Conservation (phyloP, 2,329 filamentous ascomycete species). For the Phymatotrichopsis omnivora region DNA sequence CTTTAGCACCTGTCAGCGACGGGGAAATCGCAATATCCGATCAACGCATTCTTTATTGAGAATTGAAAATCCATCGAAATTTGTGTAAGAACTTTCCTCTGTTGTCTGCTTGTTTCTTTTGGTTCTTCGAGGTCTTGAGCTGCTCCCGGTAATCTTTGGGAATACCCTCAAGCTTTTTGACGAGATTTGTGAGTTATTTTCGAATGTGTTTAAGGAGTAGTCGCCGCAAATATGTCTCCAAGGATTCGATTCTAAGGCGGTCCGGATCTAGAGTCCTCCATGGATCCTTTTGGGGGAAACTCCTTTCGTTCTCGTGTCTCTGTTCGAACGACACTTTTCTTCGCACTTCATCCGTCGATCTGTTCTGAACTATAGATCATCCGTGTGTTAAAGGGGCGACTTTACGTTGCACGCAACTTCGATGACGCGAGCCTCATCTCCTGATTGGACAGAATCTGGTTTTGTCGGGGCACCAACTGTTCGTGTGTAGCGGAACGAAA, state of each 20-base stretch:
- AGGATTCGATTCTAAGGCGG: conserved; percentile 37
- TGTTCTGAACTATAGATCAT: conserved; percentile 30
- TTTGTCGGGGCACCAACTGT: conserved; percentile 32
- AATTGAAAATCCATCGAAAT: conserved; percentile 37
- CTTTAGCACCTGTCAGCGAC: no score
- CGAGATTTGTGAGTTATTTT: conserved; percentile 41
- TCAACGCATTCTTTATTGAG: conserved; percentile 34
- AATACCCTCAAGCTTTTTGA: conserved; percentile 36
- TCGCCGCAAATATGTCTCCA: conserved; percentile 37
- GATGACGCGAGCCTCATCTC: conserved; percentile 27
- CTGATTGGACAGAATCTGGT: conserved; percentile 29
- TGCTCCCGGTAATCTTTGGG: conserved; percentile 31
- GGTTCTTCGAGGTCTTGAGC: conserved; percentile 35
- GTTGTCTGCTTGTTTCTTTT: conserved; percentile 34
- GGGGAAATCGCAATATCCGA: conserved; percentile 36
- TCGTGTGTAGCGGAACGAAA: conserved; percentile 28
- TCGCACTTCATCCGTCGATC: conserved; percentile 29
- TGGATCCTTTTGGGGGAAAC: conserved; percentile 28
- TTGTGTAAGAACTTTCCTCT: conserved; percentile 35
- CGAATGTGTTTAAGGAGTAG: conserved; percentile 38
- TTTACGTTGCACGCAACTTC: conserved; percentile 22
- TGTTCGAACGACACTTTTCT: conserved; percentile 22
- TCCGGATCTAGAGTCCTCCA: conserved; percentile 31
- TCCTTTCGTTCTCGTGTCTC: conserved; percentile 26
- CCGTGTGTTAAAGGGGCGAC: conserved; percentile 27